Evolutionary conservation across 2,329 filamentous ascomycete species (phyloP).

Genomic region (Claviceps sp.): DNA sequence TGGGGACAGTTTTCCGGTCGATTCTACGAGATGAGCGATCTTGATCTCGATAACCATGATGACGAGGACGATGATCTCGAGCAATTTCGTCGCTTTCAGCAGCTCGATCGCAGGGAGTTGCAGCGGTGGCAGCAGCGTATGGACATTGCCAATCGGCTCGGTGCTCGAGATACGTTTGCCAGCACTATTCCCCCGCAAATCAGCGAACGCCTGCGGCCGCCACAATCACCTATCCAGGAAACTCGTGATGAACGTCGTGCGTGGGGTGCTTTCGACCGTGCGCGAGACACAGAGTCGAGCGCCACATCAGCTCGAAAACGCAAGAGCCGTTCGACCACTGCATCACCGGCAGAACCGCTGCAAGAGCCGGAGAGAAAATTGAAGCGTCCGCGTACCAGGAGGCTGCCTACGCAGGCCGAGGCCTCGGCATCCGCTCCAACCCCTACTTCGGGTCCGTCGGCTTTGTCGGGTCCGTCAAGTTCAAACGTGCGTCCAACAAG

Average conservation of each 20-base stretch:
- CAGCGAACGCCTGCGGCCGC: slow-evolving; percentile 47
- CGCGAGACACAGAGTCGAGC: slow-evolving; percentile 50
- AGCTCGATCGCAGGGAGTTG: slow-evolving; percentile 43
- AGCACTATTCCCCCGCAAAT: slow-evolving; percentile 44
- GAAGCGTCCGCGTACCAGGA: slow-evolving; percentile 73
- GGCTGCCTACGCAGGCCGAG: slow-evolving; percentile 39
- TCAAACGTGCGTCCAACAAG: slow-evolving; percentile 10
- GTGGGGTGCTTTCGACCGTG: slow-evolving; percentile 85
- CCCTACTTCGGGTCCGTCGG: slow-evolving; percentile 15
- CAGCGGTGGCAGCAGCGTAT: slow-evolving; percentile 75
- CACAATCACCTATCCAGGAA: slow-evolving; percentile 46
- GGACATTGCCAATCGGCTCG: slow-evolving; percentile 67
- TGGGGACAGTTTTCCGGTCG: slow-evolving; percentile 54
- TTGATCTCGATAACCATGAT: slow-evolving; percentile 28
- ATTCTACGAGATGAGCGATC: slow-evolving; percentile 43
- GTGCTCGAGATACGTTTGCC: slow-evolving; percentile 59
- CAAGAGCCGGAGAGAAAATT: slow-evolving; percentile 69
- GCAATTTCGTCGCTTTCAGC: slow-evolving; percentile 39
- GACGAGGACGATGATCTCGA: slow-evolving; percentile 60
- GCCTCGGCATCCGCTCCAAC: slow-evolving; percentile 29
- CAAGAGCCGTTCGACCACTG: slow-evolving; percentile 55
- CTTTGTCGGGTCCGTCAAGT: no score
- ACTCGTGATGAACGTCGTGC: slow-evolving; percentile 69
- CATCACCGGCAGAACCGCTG: slow-evolving; percentile 54
- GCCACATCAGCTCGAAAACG: slow-evolving; percentile 51